Base-by-base conservation (phyloP, 2,329 filamentous ascomycete genomes). In the Diaporthe velutina region DNA sequence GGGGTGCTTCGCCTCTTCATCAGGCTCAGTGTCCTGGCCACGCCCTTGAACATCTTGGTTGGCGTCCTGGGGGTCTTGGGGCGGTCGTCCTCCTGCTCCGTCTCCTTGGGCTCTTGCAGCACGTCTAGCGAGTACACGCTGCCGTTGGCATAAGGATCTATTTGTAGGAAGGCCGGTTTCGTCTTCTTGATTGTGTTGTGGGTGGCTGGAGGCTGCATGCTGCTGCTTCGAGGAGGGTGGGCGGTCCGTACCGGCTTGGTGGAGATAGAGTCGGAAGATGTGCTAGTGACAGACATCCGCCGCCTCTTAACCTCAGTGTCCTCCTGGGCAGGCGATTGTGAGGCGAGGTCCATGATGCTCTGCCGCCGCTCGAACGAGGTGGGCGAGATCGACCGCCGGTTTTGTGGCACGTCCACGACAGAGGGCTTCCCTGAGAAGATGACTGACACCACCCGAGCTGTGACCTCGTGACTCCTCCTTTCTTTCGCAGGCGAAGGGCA, bases 401-500 rank as follows among this genome's bases (percentile, higher is more conserved):
- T 82, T 22, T 80, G 80, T 17, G 81, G 80, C 17, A 91, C 83
- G 77, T 91, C 84, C 74, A 91, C 85, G 17, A 92, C 85, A 60
- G 86, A 88, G 6, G 91, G 91, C 83, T 90, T 91, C 74, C 90
- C 90, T 4, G 88, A 85, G 75, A 88, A 91, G 73, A 91, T 84
- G 52, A 93, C 89, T 0, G 90, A 90, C 17, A 93, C 89, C 2
- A 88, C 85, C 70, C 89, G 86, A 10, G 91, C 91, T 7, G 87
- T 91, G 77, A 88, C 88, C 80, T 91, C 87, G 77, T 88, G 86
- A 79, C 86, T 88, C 71, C 78, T 81, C 55, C 85, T 82, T 38
- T 76, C 76, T 55, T 77, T 77, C 19, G 64, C 70, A 6, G 78
- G 76, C 13, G 79, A 77, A 74, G 74, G 58, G n/a, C 70, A 54